Evolutionary conservation across 1,284 basidiomycete genomes (phyloP), one percentile per base, ranked within the genome.

Genomic region (Heterobasidion annosum): DNA sequence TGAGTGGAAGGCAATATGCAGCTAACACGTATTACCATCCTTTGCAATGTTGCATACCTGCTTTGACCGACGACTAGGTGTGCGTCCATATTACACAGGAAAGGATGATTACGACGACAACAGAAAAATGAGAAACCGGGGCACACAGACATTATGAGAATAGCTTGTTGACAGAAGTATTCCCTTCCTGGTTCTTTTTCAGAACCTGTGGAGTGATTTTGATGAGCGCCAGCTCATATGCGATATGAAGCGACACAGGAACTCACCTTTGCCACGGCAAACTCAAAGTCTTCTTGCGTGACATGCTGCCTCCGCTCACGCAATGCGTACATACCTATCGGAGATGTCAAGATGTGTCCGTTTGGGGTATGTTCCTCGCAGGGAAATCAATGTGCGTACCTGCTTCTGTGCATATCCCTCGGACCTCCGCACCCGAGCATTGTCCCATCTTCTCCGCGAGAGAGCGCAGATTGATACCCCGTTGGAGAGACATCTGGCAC

Each of bases 371-470:
- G 12, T 19, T 35, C 32, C 40, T 16, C n/a, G 47, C 50, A n/a
- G 50, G 34, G 18, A 49, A 52, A 59, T 18, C 48, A 60, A 33
- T 35, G 5, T 32, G 64, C 83, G 64, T 64, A 85, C 93, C 94
- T 33, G 95, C 96, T 76, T 99, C 96, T 0, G 96, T 98, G 70
- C 95, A 98, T 64, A 99, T 98, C 74, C 96, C 96, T 37, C 96
- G 83, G 10, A 98, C 96, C 70, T 99, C 96, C 6, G 96, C 96
- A 65, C 96, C 96, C 1, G 93, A 97, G 68, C 95, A 98, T 66
- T 96, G 91, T 2, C 96, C 96, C 96, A 98, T 99, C 81, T 98
- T 98, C 70, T 98, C 96, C 0, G 96, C 96, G 13, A 98, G 78
- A 1, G 89, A 85, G 35, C 93, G 88, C 33, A 98, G 81, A 73